Evolutionary conservation across 495 filamentous ascomycete species (phyloP).

Genomic region (Annulohypoxylon maeteangense): DNA sequence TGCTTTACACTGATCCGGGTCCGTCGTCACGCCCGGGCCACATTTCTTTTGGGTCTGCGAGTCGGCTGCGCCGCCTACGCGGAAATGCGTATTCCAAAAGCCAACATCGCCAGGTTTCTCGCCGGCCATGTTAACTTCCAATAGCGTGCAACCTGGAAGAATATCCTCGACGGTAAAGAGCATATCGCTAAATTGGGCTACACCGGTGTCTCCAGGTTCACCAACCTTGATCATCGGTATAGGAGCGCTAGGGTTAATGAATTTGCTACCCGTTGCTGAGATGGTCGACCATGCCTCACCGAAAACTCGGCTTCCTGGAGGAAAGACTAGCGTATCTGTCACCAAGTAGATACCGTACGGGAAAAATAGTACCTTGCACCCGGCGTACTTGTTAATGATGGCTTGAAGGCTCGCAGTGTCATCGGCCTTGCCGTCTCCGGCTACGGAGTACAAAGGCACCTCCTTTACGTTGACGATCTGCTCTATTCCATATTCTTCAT

Average conservation of each 20-base stretch:
- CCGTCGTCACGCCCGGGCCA: neutral
- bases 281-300: conserved; percentile 7
- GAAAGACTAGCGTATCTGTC: neutral
- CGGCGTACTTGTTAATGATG: neutral
- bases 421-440: conserved; percentile 3
- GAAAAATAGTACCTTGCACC: conserved; percentile 1
- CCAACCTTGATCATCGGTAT: conserved; percentile 4
- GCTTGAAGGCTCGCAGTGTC: neutral
- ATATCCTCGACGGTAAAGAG: neutral
- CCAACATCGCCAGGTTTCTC: conserved; percentile 9
- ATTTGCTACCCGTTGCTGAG: conserved; percentile 2
- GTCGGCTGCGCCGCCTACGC: conserved; percentile 5
- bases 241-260: neutral
- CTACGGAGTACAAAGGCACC: neutral
- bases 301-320: neutral
- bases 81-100: conserved; percentile 4
- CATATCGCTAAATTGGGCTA: neutral
- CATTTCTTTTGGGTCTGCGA: conserved; percentile 5
- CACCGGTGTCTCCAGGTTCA: neutral
- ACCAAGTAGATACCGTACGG: neutral
- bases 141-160: conserved; percentile 3
- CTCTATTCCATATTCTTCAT: neutral
- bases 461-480: conserved; percentile 5
- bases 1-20: conserved; percentile 6
- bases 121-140: conserved; percentile 8